These are phyloP conservation scores for Coprinellus micaceus DNA, from an alignment of 768 basidiomycete species.

Conservation along the genomic window DNA sequence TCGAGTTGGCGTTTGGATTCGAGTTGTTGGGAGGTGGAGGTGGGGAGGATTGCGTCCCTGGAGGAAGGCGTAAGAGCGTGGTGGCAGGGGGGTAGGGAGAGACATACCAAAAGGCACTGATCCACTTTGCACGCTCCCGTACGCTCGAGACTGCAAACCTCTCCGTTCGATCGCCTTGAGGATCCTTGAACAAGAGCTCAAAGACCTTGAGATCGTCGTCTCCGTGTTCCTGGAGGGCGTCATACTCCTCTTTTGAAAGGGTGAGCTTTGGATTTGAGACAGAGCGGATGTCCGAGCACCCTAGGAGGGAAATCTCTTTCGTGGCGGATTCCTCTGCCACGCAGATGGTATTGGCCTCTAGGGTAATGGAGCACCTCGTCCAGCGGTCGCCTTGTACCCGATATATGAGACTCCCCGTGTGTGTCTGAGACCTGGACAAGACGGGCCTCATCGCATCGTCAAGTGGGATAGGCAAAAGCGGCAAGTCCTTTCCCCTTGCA, in stretches of 20 bases:
- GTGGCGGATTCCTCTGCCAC: constrained; percentile 26
- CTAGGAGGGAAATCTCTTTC: constrained; percentile 45
- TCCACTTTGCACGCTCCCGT: constrained; percentile 67
- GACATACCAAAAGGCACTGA: constrained; percentile 68
- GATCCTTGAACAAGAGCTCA: constrained; percentile 56
- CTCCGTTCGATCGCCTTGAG: constrained; percentile 34
- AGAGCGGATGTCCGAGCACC: constrained; percentile 65
- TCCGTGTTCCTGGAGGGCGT: constrained; percentile 35
- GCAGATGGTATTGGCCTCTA: constrained; percentile 13
- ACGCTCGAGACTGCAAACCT: constrained; percentile 61
- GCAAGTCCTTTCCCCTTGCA: constrained; percentile 2
- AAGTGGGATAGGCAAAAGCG: constrained; percentile 1
- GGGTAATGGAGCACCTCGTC: constrained; percentile 9
- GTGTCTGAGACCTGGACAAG: constrained; percentile 6
- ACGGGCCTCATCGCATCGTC: neutral
- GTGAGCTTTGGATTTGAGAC: constrained; percentile 33
- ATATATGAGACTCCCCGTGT: constrained; percentile 5
- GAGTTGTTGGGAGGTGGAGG: neutral
- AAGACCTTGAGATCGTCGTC: constrained; percentile 51
- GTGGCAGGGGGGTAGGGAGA: neutral
- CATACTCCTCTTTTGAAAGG: constrained; percentile 41
- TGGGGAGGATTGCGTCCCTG: constrained; percentile 59
- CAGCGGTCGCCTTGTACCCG: constrained; percentile 1
- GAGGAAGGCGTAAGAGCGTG: neutral
- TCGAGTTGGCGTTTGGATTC: neutral